Percentiles rank a stretch among this genome's conserved stretches.
These are phyloP conservation scores for Debaryomyces hansenii DNA, from an alignment of 805 yeast genomes.

Conservation along the genomic window DNA sequence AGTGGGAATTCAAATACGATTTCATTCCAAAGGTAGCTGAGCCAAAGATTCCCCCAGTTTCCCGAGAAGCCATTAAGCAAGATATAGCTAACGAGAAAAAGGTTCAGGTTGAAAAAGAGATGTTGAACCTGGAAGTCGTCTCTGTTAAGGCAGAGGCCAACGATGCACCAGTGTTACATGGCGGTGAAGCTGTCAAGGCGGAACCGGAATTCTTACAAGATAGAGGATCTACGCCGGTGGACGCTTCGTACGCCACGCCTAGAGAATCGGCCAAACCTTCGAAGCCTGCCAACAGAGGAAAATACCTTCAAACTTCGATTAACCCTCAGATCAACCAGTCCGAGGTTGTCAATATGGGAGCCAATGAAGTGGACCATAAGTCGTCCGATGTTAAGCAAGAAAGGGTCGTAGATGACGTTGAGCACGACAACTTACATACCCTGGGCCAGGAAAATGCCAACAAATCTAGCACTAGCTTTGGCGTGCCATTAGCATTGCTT, in stretches of 20 bases:
- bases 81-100: slow-evolving; percentile 46
- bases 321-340: slow-evolving; percentile 41
- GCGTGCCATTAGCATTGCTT: slow-evolving; percentile 21
- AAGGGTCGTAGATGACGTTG: slow-evolving; percentile 37
- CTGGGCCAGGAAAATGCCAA: slow-evolving; percentile 8
- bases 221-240: slow-evolving; percentile 37
- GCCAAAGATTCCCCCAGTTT: slow-evolving; percentile 45
- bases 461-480: slow-evolving; percentile 7
- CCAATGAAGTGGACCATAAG: slow-evolving; percentile 36
- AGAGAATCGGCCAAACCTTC: slow-evolving; percentile 10
- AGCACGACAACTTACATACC: slow-evolving; percentile 30
- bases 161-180: slow-evolving; percentile 40
- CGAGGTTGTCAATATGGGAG: slow-evolving; percentile 36
- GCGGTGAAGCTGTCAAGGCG: slow-evolving; percentile 38
- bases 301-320: slow-evolving; percentile 40
- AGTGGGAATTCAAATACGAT: slow-evolving; percentile 52
- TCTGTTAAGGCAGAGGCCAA: slow-evolving; percentile 47
- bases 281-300: slow-evolving; percentile 38
- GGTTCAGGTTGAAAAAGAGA: slow-evolving; percentile 36
- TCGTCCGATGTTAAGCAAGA: slow-evolving; percentile 29
- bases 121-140: slow-evolving; percentile 33
- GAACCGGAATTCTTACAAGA: slow-evolving; percentile 42
- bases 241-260: slow-evolving; percentile 16
- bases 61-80: slow-evolving; percentile 49
- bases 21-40: slow-evolving; percentile 40